Evolutionary conservation across 805 yeast species (phyloP), one percentile per base, ranked within the genome.

Genomic region (Yarrowia osloensis): DNA sequence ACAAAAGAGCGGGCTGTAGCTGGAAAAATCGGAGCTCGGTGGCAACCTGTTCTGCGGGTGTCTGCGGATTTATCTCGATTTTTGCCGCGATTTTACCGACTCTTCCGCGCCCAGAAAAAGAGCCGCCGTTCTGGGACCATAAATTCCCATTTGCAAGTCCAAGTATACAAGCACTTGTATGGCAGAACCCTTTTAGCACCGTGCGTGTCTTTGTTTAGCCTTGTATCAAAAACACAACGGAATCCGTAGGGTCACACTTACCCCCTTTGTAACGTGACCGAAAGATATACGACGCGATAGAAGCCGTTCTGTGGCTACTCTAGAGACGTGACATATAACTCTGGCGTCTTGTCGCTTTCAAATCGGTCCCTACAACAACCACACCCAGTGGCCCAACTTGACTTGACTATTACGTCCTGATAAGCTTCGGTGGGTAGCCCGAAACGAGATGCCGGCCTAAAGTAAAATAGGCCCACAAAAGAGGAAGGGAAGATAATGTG

Each of bases 391-490:
- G n/a, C n/a, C n/a, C n/a, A n/a, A n/a, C n/a, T n/a, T n/a, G n/a
- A n/a, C n/a, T n/a, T n/a, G n/a, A n/a, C n/a, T n/a, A n/a, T n/a
- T n/a, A n/a, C n/a, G n/a, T n/a, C 17, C 39, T 31, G 55, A 50
- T 50, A 50, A 50, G 26, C 55, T 50, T 31, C 8, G 24, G 24
- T 19, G 24, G 37, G 55, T 50, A 50, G 55, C 55, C 39, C 55
- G 39, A 50, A 52, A 52, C 59, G 42, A 35, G 44, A 52, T 52
- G 59, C 59, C 59, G 57, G 57, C 13, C 57, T 35, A 52, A 52
- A 52, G 59, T 35, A 35, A 52, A 52, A 52, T 24, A 52, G 59
- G 44, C 59, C 59, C 59, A 52, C 59, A 52, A 52, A 52, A 52
- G 59, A 35, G 59, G 59, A 35, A 52, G 28, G 28, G 31, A 17